phyloP scores from a whole-genome alignment of 2,329 filamentous ascomycete genomes.

The Trichophyton verrucosum region DNA sequence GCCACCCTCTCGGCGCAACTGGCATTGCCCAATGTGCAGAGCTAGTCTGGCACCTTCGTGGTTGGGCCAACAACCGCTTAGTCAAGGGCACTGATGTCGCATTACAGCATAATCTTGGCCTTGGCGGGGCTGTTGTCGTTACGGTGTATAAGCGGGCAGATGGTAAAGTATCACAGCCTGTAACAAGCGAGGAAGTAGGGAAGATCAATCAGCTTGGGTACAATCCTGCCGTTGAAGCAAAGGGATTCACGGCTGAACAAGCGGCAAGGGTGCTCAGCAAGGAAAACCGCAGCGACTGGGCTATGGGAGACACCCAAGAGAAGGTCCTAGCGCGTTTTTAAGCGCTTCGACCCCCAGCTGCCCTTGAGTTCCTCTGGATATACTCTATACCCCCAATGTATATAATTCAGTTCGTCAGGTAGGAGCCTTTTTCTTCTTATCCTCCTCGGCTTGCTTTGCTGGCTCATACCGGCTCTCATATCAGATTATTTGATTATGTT shows the following conservation, averaged over 20 bases:
- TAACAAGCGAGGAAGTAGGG: slow-evolving; percentile 54
- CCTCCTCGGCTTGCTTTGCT: too few species aligned
- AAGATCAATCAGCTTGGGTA: slow-evolving; percentile 63
- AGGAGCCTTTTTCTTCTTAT: too few species aligned
- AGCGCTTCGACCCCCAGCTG: not conserved
- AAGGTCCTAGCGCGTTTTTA: slow-evolving; percentile 61
- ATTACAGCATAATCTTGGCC: slow-evolving; percentile 83
- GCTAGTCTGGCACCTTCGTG: slow-evolving; percentile 85
- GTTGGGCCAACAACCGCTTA: slow-evolving; percentile 85
- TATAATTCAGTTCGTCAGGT: too few species aligned
- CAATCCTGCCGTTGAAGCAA: slow-evolving; percentile 81
- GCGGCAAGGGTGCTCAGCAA: slow-evolving; percentile 57
- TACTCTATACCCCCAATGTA: too few species aligned
- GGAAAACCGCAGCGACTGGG: slow-evolving; percentile 58
- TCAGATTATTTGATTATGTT: too few species aligned
- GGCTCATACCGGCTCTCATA: too few species aligned
- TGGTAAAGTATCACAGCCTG: slow-evolving; percentile 48
- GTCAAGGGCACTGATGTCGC: slow-evolving; percentile 57
- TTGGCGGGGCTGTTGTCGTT: slow-evolving; percentile 82
- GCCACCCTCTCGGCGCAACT: slow-evolving; percentile 84
- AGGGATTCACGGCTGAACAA: slow-evolving; percentile 73
- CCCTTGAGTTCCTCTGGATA: not conserved
- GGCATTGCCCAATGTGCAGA: slow-evolving; percentile 94
- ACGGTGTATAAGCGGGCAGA: slow-evolving; percentile 82
- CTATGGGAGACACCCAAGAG: slow-evolving; percentile 59